phyloP scores from a whole-genome alignment of 106 monocot species.

The Apostasia ramifera region DNA sequence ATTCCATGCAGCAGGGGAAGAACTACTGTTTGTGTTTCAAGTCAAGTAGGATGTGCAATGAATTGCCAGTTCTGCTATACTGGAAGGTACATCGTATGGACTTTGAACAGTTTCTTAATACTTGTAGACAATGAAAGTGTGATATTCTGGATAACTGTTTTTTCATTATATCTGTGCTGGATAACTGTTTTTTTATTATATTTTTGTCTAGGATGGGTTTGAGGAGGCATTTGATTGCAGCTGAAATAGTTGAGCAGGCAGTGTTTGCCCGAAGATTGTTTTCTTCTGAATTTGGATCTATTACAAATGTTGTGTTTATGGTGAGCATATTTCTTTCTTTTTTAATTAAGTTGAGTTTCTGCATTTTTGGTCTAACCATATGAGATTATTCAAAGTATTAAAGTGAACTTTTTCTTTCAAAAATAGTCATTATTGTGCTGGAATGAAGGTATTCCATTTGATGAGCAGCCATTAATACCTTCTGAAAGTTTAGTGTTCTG shows the following conservation, averaged over 20 bases:
- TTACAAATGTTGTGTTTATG: slow-evolving; percentile 96
- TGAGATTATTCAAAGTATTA: too few relatives aligned
- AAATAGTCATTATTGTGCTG: too few relatives aligned
- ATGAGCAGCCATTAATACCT: too few relatives aligned
- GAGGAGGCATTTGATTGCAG: slow-evolving; percentile 68
- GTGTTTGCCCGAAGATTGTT: slow-evolving; percentile 78
- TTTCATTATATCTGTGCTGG: not conserved
- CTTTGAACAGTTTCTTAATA: not conserved
- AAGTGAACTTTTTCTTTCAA: too few relatives aligned
- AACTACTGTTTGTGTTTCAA: slow-evolving; percentile 94
- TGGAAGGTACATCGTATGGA: slow-evolving; percentile 48
- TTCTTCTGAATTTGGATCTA: slow-evolving; percentile 77
- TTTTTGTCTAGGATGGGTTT: slow-evolving; percentile 81
- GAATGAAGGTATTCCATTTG: too few relatives aligned
- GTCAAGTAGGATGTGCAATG: slow-evolving; percentile 99
- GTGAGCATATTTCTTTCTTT: slow-evolving; percentile 36
- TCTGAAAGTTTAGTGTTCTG: too few relatives aligned
- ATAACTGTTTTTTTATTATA: not conserved
- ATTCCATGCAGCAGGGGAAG: slow-evolving; percentile 76
- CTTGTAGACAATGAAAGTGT: not conserved
- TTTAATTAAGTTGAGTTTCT: not conserved
- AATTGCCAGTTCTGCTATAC: slow-evolving; percentile 98
- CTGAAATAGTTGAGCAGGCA: slow-evolving; percentile 97
- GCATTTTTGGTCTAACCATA: too few relatives aligned
- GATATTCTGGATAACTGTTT: not conserved